Base-by-base conservation (phyloP, 73 alveolate species). In the Effrenium voratum region DNA sequence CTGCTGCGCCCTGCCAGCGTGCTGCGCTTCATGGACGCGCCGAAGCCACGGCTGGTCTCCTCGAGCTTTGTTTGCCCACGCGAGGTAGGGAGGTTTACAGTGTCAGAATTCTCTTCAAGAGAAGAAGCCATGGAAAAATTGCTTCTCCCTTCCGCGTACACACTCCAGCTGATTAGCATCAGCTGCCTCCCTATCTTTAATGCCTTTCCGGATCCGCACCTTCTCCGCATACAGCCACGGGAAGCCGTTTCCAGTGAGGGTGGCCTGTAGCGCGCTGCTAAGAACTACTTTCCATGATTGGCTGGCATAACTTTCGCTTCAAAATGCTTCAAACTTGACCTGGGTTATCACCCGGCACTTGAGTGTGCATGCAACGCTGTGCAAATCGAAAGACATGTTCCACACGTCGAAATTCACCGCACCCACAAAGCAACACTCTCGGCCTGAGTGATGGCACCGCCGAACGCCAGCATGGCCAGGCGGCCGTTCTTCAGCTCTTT, bases 391-490 rank as follows among this genome's bases (percentile, higher is more conserved):
- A 52, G 19, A 19, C 26, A 52, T 52, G 63, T 52, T 52, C 8
- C 63, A 12, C 26, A 12, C 8, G 19, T 12, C 19, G 63, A 52
- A 12, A 19, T 52, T 52, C 8, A 52, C 19, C 63, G 19, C 63
- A 52, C 26, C 8, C 63, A 8, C 19, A 8, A 52, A 19, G 19
- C 63, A 8, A 12, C 63, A 52, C 63, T 19, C 19, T 8, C 63
- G 63, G 63, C 96, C 85, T 88, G 96, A 15, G 96, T 88, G 73
- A 88, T 88, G 70, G 96, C 96, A 16, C 96, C 96, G 66, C 96
- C 96, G 52, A 88, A 88, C 75, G 96, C 96, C 96, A 88, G 28
- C 96, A 88, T 88, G 86, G 96, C 95, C 70, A 90, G 50, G 49
- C 97, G 97, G 26, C 97, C 97, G 55, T 90, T 90, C 97, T 70